Evolutionary conservation across 345 rosid genomes (phyloP), one percentile per base, ranked within the genome.

Genomic region (Adansonia digitata): DNA sequence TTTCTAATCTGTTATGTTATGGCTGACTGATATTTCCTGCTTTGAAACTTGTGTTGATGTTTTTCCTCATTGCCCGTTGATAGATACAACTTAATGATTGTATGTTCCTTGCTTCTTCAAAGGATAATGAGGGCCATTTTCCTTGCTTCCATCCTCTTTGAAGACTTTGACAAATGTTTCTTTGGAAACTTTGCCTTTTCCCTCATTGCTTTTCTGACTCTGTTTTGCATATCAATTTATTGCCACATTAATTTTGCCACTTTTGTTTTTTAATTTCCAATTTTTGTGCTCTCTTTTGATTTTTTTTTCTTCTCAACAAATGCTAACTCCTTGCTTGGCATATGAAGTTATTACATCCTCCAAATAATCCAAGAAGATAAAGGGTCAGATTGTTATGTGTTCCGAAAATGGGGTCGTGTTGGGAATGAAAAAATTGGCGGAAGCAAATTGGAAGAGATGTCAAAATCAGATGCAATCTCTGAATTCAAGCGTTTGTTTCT

Each of bases 401-500:
- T 88, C 71, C 98, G 97, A 45, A 91, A 93, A 85, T 95, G 98
- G 99, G 99, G 99, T 40, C 89, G 94, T 72, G 94, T 91, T 37
- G 99, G 99, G 39, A 89, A 87, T 81, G 92, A 91, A 40, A 90
- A 86, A 79, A 95, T 93, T 84, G 98, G 98, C 57, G 92, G 96
- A 71, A 84, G 1, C 75, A 95, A 91, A 80, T 83, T 91, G 80
- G 94, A 91, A 4, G 84, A 74, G 79, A 83, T 93, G 92, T 74
- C 87, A 76, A 95, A 95, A 87, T 83, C 87, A 79, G 97, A 88
- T 77, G 96, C 98, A 43, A 79, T 92, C 70, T 15, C 34, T 57
- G 91, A 88, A 73, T 92, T 92, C 75, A 85, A 86, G 74, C 87
- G 87, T 57, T 82, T 90, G 27, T 90, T 92, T 78, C 89, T 85